phyloP scores from a whole-genome alignment of 257 asterid species.

The Verbascum thapsus region DNA sequence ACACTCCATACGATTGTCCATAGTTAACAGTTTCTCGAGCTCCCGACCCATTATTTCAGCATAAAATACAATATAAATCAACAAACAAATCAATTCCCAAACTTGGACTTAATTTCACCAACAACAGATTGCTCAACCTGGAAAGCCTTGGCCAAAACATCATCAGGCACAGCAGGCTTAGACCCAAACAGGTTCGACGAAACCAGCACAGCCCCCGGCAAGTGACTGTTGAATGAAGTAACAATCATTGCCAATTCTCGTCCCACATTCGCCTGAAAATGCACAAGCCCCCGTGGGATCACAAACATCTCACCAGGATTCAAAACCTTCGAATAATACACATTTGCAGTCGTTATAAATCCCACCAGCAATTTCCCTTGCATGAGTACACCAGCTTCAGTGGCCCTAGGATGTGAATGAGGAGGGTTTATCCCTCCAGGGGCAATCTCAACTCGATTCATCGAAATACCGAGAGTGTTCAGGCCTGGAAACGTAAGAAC shows the following conservation, averaged over 20 bases:
- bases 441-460: constrained; percentile 47
- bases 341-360: constrained; percentile 37
- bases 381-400: constrained; percentile 40
- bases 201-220: constrained; percentile 37
- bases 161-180: constrained; percentile 43
- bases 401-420: constrained; percentile 55
- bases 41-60: too few species aligned
- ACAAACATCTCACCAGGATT: constrained; percentile 50
- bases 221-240: constrained; percentile 54
- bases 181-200: constrained; percentile 43
- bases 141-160: constrained; percentile 49
- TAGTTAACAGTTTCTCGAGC: too few species aligned
- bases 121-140: constrained; percentile 34
- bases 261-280: constrained; percentile 57
- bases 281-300: constrained; percentile 50
- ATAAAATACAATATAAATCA: too few species aligned
- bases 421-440: constrained; percentile 53
- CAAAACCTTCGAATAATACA: constrained; percentile 41
- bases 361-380: constrained; percentile 46
- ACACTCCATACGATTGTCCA: too few species aligned
- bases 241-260: constrained; percentile 34
- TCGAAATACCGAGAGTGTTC: constrained; percentile 54
- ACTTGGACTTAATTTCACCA: constrained; percentile 46
- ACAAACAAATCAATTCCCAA: too few species aligned
- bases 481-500: constrained; percentile 52